Evolutionary conservation across 2,329 filamentous ascomycete species (phyloP), one percentile per base, ranked within the genome.

Genomic region (Trichoderma koningiopsis): DNA sequence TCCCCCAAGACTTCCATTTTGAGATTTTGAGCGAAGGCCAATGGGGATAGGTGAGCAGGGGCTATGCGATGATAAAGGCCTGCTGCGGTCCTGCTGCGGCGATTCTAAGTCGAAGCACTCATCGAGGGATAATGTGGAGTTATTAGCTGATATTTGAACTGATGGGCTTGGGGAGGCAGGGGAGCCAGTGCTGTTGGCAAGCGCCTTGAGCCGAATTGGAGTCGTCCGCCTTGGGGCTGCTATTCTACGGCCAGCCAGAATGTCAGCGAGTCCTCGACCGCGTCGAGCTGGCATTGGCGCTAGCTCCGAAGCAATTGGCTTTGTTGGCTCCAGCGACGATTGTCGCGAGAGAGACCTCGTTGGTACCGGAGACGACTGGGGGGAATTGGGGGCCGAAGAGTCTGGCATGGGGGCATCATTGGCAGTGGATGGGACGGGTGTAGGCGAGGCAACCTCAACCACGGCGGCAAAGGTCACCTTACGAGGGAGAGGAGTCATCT

Each of bases 401-500:
- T 88, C 86, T 72, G 88, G 79, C 78, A 86, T 82, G 79, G 85
- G 85, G 33, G 82, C 83, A 70, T 86, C 81, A 33, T 81, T 77
- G 70, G 79, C 79, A 69, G 83, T 81, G 19, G 82, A 83, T 72
- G 75, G 79, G 71, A 87, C 85, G 10, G 91, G 91, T 1, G 91
- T 91, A 1, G 93, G 92, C 35, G 92, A 94, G 35, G 88, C 86
- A 66, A 93, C 80, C 72, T 91, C 89, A 72, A 92, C 84, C 73
- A 91, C 86, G 35, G 85, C 79, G 81, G 85, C 81, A 76, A 89
- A 94, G 14, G 91, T 86, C 35, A 87, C 84, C 83, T 97, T 97
- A 83, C 97, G 93, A 70, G 94, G 94, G 52, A 98, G 82, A 49
- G 96, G 95, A 56, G 95, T 97, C 79, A 89, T 85, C 79, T 97